Evolutionary conservation across 225 moss, liverwort and hornwort species (phyloP), one percentile per base, ranked within the genome.

Genomic region (Antitrichia curtipendula): DNA sequence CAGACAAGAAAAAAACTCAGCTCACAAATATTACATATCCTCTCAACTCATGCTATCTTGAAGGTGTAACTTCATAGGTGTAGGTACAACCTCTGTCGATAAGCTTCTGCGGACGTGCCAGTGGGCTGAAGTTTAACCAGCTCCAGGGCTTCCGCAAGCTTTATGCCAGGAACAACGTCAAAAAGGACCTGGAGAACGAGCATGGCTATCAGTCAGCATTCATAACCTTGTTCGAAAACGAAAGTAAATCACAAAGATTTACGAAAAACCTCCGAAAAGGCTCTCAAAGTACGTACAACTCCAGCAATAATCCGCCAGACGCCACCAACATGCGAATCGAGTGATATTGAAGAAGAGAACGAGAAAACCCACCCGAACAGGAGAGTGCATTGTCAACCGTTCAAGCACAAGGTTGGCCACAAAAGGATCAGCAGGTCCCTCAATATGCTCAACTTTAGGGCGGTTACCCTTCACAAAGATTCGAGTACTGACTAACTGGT

Each of bases 341-440:
- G 56, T 29, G 34, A 79, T 31, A 85, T 58, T 22, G 57, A 89
- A 36, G 58, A 81, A 88, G 58, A 81, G 86, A 85, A 86, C 78
- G 47, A 79, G 68, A 85, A 59, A 79, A 89, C 95, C 86, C 90
- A 97, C 99, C 90, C 95, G 94, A 77, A 97, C 87, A 72, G 99
- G 94, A 86, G 99, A 99, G 91, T 97, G 95, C 93, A 96, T 94
- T 60, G 96, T 94, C 70, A 99, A 82, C 80, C 95, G 97, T 89
- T 99, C 97, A 82, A 99, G 95, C n/a, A 96, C 96, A 90, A 97
- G 96, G 89, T 99, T 99, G n/a, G 97, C 96, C 84, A 96, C 96
- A 91, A 99, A 99, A 85, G 93, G 89, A 77, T 96, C 96, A 56
- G 95, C 91, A 81, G 97, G 97, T 88, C 93, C 96, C 84, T 94